These are phyloP conservation scores for Colletotrichum incanum DNA, from an alignment of 2,329 filamentous ascomycete species.

Conservation along the genomic window DNA sequence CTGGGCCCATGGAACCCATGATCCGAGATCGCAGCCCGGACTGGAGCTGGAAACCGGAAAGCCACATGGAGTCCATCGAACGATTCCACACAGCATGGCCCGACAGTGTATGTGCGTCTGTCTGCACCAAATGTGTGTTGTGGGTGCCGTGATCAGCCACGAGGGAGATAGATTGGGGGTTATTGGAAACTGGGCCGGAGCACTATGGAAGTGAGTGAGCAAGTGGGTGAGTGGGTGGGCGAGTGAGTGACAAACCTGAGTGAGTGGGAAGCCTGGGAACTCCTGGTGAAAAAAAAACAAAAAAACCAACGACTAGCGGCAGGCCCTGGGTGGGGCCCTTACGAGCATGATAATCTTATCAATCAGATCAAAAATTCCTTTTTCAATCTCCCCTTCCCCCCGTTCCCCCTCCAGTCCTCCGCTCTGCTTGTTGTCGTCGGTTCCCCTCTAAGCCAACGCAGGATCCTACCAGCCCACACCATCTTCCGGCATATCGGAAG, in stretches of 20 bases:
- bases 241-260: background rate
- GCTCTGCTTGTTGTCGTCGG: slow-evolving; percentile 41
- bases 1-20: slow-evolving; percentile 11
- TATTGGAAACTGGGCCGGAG: background rate
- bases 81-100: slow-evolving; percentile 29
- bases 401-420: slow-evolving; percentile 21
- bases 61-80: slow-evolving; percentile 32
- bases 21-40: slow-evolving; percentile 38
- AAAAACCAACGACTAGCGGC: slow-evolving; percentile 16
- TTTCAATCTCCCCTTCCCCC: slow-evolving; percentile 28
- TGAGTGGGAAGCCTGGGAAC: background rate
- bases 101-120: too few species aligned
- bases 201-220: background rate
- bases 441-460: slow-evolving; percentile 20
- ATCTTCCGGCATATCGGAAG: background rate
- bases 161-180: background rate
- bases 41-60: slow-evolving; percentile 1
- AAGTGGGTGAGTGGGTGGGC: background rate
- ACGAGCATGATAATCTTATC: slow-evolving; percentile 59
- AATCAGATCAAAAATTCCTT: slow-evolving; percentile 57
- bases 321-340: slow-evolving; percentile 36
- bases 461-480: background rate
- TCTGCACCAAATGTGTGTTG: slow-evolving; percentile 1
- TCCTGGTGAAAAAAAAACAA: slow-evolving; percentile 14
- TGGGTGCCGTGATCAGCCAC: background rate